Percentiles rank a stretch among this genome's conserved stretches.
Conservation (phyloP, 768 basidiomycete genomes). For the Suillus paluster region DNA sequence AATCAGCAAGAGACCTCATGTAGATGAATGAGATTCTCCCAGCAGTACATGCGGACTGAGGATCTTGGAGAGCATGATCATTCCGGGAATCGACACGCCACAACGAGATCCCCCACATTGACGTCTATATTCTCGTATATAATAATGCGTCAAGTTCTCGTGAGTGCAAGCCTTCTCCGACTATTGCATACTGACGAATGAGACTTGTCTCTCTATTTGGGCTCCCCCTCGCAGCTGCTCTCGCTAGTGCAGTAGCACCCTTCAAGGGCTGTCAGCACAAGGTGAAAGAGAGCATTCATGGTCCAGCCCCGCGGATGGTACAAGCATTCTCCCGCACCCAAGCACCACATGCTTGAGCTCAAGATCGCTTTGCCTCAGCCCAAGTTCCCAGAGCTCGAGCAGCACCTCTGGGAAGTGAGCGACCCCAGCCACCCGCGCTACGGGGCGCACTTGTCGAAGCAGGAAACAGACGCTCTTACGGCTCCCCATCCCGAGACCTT, state of each 20-base stretch:
- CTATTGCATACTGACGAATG: constrained; percentile 35
- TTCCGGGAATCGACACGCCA: background rate
- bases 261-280: constrained; percentile 26
- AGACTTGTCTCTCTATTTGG: constrained; percentile 7
- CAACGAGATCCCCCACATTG: background rate
- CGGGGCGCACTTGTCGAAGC: constrained; percentile 64
- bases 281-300: constrained; percentile 53
- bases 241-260: constrained; percentile 19
- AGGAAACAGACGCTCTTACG: constrained; percentile 64
- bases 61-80: background rate
- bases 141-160: background rate
- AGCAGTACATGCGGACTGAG: background rate
- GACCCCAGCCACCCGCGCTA: constrained; percentile 59
- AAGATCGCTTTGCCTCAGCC: constrained; percentile 62
- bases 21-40: background rate
- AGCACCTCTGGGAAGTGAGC: constrained; percentile 59
- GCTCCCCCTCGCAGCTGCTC: constrained; percentile 8
- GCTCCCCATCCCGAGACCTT: constrained; percentile 60
- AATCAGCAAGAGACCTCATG: background rate
- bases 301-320: constrained; percentile 55
- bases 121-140: background rate
- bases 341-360: constrained; percentile 52
- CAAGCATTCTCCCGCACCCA: constrained; percentile 45
- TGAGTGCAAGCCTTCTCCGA: constrained; percentile 4
- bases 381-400: constrained; percentile 53